Evolutionary conservation across 352 stramenopile genomes (phyloP), one percentile per base, ranked within the genome.

Genomic region (Phytophthora agathidicida): DNA sequence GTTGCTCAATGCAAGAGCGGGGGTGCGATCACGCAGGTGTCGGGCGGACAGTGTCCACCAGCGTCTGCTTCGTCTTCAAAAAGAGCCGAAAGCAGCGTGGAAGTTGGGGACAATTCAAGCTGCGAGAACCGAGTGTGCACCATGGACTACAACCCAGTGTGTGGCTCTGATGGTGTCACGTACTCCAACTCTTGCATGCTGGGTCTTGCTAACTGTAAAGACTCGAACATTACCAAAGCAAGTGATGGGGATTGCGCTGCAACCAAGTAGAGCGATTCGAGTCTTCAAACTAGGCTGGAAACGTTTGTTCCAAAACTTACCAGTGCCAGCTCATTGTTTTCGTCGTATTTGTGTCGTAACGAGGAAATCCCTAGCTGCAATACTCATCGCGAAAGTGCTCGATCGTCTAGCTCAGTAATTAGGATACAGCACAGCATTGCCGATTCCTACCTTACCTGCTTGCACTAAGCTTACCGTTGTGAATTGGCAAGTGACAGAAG

Each of bases 171-270:
- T 46, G 66, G 62, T 6, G 48, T 73, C 23, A 80, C 68, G 13
- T 85, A 82, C 60, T 61, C 48, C 26, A 76, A 80, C 60, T 49
- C 43, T 14, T 77, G 71, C 46, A 65, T 65, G 47, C 44, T 80
- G 17, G 26, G 30, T 0, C 45, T 64, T 19, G 49, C 64, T 2
- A 53, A 56, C 19, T 80, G 71, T 52, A 60, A 70, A 24, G 53
- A 68, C 20, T 13, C 65, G 8, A 60, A 22, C 31, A 57, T 75
- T 22, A 44, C n/a, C n/a, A 16, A 46, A 30, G 45, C 24, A 2
- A 46, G 44, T n/a, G 44, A 69, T 9, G 65, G 68, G 20, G 28
- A 57, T n/a, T 75, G 67, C 31, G 50, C 22, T n/a, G 24, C n/a
- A n/a, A n/a, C n/a, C n/a, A n/a, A n/a, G n/a, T n/a, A n/a, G n/a